These are phyloP conservation scores for Verticillium dahliae DNA, from an alignment of 2,329 filamentous ascomycete genomes.

Conservation along the genomic window DNA sequence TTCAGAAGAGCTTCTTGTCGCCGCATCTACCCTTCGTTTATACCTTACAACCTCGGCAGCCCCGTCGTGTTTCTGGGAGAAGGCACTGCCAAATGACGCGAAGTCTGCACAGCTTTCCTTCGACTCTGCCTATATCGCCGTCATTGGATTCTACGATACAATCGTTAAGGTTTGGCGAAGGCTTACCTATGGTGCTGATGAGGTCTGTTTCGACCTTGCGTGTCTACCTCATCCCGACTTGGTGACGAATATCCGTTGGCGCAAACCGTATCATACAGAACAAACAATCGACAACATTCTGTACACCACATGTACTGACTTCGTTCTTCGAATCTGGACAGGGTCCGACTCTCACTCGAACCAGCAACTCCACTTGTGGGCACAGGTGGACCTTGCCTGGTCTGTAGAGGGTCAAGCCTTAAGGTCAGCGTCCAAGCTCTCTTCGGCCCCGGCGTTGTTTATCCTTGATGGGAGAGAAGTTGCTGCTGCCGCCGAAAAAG, in stretches of 20 bases:
- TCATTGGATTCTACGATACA: constrained; percentile 69
- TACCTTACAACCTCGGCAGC: constrained; percentile 46
- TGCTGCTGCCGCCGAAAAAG: constrained; percentile 67
- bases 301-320: constrained; percentile 82
- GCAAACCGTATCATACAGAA: constrained; percentile 67
- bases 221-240: constrained; percentile 80
- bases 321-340: constrained; percentile 76
- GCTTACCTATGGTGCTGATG: constrained; percentile 73
- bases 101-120: constrained; percentile 76
- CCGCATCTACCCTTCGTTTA: constrained; percentile 62
- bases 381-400: constrained; percentile 66
- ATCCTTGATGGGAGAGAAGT: constrained; percentile 80
- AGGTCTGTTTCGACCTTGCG: constrained; percentile 81
- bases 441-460: constrained; percentile 52
- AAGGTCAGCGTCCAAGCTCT: constrained; percentile 4
- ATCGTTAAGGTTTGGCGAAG: constrained; percentile 91
- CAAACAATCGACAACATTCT: constrained; percentile 80
- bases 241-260: constrained; percentile 84
- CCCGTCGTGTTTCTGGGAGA: constrained; percentile 63
- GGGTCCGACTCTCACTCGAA: constrained; percentile 64
- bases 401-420: constrained; percentile 50
- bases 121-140: constrained; percentile 82
- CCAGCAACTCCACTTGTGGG: constrained; percentile 73
- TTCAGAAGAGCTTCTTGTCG: constrained; percentile 77
- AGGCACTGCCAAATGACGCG: constrained; percentile 63